Evolutionary conservation across 805 yeast genomes (phyloP), one percentile per base, ranked within the genome.

Genomic region (Pichia paraexigua): DNA sequence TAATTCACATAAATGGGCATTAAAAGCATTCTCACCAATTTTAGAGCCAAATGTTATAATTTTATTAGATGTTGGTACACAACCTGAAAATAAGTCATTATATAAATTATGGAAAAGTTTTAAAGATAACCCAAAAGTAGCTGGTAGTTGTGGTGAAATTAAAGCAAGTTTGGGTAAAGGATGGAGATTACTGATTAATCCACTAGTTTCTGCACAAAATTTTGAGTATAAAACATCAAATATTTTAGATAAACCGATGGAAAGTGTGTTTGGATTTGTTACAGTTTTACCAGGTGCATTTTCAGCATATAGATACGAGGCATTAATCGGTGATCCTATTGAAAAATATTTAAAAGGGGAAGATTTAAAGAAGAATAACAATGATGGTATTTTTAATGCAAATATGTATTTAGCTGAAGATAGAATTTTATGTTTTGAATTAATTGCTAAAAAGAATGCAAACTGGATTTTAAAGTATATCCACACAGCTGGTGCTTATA

Each of bases 61-160:
- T 55, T 72, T 92, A 49, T 71, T 94, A 49, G 98, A 94, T 69
- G 96, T 96, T 22, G 99, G 99, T 61, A 92, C 99, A 1, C 85
- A 84, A 65, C 97, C 98, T 2, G 79, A 87, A 5, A 78, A 80
- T 55, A 88, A 87, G 58, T 84, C 97, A 2, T 79, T 92, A 48
- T 91, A 87, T 66, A 86, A 87, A 58, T 70, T 94, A 51, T 92
- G 99, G 99, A 83, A 82, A 65, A 79, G 91, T 41, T 94, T 92
- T 63, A 74, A 74, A 54, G 76, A 82, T 59, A 50, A 52, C 37
- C 85, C 89, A 2, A 78, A 81, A 49, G 95, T 92, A 21, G 99
- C 96, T 2, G 99, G 99, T 41, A 95, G 97, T 1, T 92, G 99
- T 79, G 99, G 99, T 50, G 98, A 94, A 65, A 92, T 94, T 68